Base-by-base conservation (phyloP, 2,329 filamentous ascomycete species). In the Diaporthe sp. region DNA sequence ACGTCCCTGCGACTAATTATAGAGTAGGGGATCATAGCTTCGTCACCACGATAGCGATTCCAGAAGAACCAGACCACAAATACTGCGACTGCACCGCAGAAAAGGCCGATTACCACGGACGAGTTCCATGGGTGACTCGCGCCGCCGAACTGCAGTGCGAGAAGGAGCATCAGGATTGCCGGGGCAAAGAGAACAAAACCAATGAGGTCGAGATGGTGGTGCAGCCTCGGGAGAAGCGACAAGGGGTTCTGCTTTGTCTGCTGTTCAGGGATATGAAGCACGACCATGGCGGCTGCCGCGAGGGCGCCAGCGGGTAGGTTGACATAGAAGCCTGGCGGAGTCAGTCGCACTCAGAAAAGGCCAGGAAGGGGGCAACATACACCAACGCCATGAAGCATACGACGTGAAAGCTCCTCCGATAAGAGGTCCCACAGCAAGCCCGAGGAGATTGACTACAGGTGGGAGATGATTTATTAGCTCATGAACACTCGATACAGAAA, bases 201-300 rank as follows among this genome's bases (percentile, higher is more conserved):
- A 6, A 88, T 79, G 12, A 85, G 80, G 74, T 90, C 91, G 1
- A 92, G 82, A 61, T 90, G 86, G 82, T 89, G 88, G 76, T 61
- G 38, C 2, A 60, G 7, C 9, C 22, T 69, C 4, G 17, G 33
- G 9, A 73, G 8, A 3, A 73, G 22, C 1, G n/a, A 13, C 25
- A 7, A 28, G 15, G 71, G n/a, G 0, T 25, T 28, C 3, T 12
- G 75, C 47, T 78, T 78, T 0, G 45, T 42, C 10, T 57, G 55
- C 15, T 73, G n/a, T 73, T 78, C 28, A 79, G 84, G 47, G 76
- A 79, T 80, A 35, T 80, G 77, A 74, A 86, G 81, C 71, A 83
- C 79, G 33, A 82, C 74, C 2, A 79, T 47, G 45, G 79, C 25
- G 8, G 40, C 22, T 30, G n/a, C 78, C 2, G 81, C 80, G 3